Percentiles rank a stretch among this genome's conserved stretches.
These are phyloP conservation scores for Plantago coronopus DNA, from an alignment of 305 asterid species.

Conservation along the genomic window DNA sequence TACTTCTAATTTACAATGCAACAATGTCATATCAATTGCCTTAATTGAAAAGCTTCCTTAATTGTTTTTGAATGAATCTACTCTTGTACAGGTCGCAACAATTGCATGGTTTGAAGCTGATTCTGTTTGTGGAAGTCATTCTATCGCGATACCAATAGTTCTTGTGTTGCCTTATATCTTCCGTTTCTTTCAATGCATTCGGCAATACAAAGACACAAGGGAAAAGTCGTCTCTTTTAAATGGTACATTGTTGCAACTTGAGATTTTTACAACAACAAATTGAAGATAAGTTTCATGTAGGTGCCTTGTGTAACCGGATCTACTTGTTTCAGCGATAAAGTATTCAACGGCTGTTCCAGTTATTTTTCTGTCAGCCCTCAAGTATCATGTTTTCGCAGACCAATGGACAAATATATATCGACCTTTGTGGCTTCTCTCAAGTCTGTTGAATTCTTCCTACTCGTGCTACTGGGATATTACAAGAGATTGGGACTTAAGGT, in stretches of 20 bases:
- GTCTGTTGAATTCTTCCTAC: slow-evolving; percentile 77
- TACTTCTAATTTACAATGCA: no score
- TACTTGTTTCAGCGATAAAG: slow-evolving; percentile 95
- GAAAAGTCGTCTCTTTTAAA: slow-evolving; percentile 78
- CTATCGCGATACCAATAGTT: slow-evolving; percentile 84
- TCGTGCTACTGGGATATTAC: slow-evolving; percentile 87
- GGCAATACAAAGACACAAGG: slow-evolving; percentile 86
- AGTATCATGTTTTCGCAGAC: slow-evolving; percentile 82
- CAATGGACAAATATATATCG: slow-evolving; percentile 72
- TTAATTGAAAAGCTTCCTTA: slow-evolving; percentile 1
- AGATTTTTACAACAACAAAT: no score
- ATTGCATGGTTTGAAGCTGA: slow-evolving; percentile 99
- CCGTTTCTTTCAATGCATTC: slow-evolving; percentile 94
- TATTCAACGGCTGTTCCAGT: slow-evolving; percentile 96
- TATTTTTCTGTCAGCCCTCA: slow-evolving; percentile 86
- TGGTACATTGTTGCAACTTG: slow-evolving; percentile 56
- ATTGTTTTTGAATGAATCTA: no score
- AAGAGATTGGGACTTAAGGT: slow-evolving; percentile 99
- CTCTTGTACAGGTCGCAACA: slow-evolving; percentile 99
- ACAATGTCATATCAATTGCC: no score
- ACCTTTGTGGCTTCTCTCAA: slow-evolving; percentile 89
- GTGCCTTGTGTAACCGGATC: no score
- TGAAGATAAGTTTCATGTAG: no score
- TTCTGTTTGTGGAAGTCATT: slow-evolving; percentile 97
- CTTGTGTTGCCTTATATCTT: slow-evolving; percentile 92